These are phyloP conservation scores for Camellia granthamiana DNA, from an alignment of 148 eudicot genomes.

Conservation along the genomic window DNA sequence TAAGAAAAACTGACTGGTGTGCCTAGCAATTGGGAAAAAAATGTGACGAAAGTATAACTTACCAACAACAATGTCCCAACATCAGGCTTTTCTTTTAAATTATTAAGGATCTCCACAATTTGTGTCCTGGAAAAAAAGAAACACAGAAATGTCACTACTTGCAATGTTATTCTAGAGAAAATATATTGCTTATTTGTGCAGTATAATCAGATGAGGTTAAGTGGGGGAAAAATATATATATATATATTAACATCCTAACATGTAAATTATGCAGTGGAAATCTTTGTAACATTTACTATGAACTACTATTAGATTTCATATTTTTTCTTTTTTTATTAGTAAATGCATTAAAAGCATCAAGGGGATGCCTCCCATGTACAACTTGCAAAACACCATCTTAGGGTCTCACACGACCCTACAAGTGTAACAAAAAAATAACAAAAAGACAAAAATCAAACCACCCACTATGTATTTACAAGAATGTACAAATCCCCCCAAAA, in stretches of 20 bases:
- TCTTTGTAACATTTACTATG: neutral
- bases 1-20: neutral
- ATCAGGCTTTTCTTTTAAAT: slow-evolving; percentile 88
- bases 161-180: neutral
- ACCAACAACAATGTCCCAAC: slow-evolving; percentile 78
- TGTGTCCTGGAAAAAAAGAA: slow-evolving; percentile 56
- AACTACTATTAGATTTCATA: neutral
- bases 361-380: no score
- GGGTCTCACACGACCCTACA: no score
- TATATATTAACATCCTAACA: neutral
- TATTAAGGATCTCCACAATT: slow-evolving; percentile 76
- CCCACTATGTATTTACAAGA: no score
- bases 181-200: neutral
- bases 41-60: slow-evolving; percentile 23
- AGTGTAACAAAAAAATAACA: no score
- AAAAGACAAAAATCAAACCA: no score
- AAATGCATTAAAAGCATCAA: no score
- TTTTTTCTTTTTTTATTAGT: no score
- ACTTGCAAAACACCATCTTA: no score
- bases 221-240: neutral
- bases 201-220: neutral
- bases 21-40: neutral
- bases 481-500: no score
- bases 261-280: neutral
- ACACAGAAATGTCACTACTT: slow-evolving; percentile 12